Evolutionary conservation across 1,284 basidiomycete genomes (phyloP).

Genomic region (Bondarzewia mesenterica): DNA sequence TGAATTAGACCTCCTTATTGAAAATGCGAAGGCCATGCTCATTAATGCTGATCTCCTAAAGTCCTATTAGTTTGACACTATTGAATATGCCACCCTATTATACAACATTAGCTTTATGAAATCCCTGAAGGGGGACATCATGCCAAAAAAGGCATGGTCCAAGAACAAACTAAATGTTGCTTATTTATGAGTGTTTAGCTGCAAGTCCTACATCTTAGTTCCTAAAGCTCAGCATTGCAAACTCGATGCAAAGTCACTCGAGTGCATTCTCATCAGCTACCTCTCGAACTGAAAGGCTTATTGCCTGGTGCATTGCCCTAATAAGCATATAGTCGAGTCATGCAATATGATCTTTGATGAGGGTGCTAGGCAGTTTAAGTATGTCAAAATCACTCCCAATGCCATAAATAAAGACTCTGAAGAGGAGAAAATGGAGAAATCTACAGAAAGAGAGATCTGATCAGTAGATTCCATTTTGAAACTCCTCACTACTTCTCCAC

Average conservation of each 20-base stretch:
- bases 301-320: background rate
- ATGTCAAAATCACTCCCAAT: background rate
- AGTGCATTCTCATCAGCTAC: background rate
- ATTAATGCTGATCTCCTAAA: background rate
- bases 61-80: background rate
- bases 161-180: background rate
- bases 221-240: background rate
- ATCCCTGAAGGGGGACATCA: background rate
- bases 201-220: background rate
- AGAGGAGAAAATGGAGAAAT: no score
- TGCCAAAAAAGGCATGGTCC: background rate
- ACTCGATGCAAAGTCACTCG: background rate
- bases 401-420: no score
- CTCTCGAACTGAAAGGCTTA: background rate
- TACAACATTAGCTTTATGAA: background rate
- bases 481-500: no score
- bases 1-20: background rate
- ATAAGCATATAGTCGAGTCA: background rate
- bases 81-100: background rate
- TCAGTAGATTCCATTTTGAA: no score
- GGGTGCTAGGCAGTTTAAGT: background rate
- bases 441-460: no score
- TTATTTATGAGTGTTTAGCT: background rate
- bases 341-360: background rate
- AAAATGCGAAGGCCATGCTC: background rate